phyloP scores from a whole-genome alignment of 2,329 filamentous ascomycete genomes.

The Diaporthe sp. region DNA sequence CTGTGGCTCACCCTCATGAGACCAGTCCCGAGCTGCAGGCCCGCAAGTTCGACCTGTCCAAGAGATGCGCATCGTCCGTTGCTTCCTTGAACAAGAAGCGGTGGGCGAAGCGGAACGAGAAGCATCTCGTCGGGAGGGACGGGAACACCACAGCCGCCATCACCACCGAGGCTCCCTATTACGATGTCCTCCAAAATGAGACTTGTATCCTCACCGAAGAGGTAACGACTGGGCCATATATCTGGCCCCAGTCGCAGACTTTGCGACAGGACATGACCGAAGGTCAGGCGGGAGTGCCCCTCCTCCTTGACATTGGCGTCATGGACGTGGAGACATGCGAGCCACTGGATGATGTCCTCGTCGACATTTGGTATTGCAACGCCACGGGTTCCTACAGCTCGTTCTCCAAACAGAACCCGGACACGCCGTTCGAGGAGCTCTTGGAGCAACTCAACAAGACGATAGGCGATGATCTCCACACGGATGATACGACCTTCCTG shows the following conservation, averaged over 20 bases:
- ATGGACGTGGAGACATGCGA: slow-evolving; percentile 46
- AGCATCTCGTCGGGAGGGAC: slow-evolving; percentile 28
- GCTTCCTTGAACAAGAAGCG: slow-evolving; percentile 39
- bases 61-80: slow-evolving; percentile 38
- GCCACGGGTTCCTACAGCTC: slow-evolving; percentile 43
- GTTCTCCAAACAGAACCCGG: slow-evolving; percentile 43
- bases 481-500: slow-evolving; percentile 44
- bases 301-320: slow-evolving; percentile 47
- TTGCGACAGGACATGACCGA: slow-evolving; percentile 47
- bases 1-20: slow-evolving; percentile 35
- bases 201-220: slow-evolving; percentile 37
- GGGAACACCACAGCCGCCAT: slow-evolving; percentile 38
- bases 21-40: slow-evolving; percentile 36
- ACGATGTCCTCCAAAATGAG: slow-evolving; percentile 37
- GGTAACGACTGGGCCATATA: slow-evolving; percentile 34
- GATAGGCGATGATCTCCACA: slow-evolving; percentile 41
- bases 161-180: slow-evolving; percentile 38
- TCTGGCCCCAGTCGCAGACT: slow-evolving; percentile 42
- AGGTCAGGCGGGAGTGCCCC: slow-evolving; percentile 44
- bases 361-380: slow-evolving; percentile 49
- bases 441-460: slow-evolving; percentile 44
- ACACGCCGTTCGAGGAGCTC: slow-evolving; percentile 44
- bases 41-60: slow-evolving; percentile 38
- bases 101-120: slow-evolving; percentile 36
- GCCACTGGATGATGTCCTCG: slow-evolving; percentile 42